phyloP scores from a whole-genome alignment of 495 filamentous ascomycete genomes.

The Letharia lupina region DNA sequence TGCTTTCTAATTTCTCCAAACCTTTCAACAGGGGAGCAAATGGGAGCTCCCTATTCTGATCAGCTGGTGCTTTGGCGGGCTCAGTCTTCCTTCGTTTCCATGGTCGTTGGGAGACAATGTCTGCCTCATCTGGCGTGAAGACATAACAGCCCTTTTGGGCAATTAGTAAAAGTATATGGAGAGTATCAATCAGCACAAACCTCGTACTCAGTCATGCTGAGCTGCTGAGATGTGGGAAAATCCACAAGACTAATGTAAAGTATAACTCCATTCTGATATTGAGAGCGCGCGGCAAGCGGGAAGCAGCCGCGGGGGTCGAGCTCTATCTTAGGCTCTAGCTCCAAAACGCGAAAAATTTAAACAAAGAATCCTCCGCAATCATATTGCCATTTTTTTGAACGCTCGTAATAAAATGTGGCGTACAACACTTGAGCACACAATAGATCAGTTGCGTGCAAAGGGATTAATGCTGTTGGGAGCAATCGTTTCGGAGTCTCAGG shows the following conservation, averaged over 20 bases:
- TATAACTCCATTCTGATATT: neutral
- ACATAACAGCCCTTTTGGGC: conserved; percentile 57
- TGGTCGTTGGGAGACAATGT: conserved; percentile 38
- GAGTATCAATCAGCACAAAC: neutral
- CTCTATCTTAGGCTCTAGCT: neutral
- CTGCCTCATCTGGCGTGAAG: conserved; percentile 46
- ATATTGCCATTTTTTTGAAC: neutral
- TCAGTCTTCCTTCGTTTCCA: conserved; percentile 55
- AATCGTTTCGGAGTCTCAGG: conserved; percentile 2
- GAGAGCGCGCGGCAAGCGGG: neutral
- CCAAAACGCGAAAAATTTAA: neutral
- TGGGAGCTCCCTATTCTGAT: conserved; percentile 23
- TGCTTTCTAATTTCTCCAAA: conserved; percentile 44
- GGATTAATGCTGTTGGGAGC: neutral
- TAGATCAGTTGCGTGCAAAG: neutral
- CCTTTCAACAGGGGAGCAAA: conserved; percentile 60
- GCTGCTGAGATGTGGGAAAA: neutral
- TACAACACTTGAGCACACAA: neutral
- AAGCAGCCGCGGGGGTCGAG: neutral
- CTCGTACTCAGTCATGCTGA: conserved; percentile 13
- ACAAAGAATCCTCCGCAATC: neutral
- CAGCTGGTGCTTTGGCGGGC: conserved; percentile 27
- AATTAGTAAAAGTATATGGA: conserved; percentile 3
- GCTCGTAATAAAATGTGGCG: neutral
- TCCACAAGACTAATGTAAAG: neutral